A percentile compares a stretch with the other conserved stretches of the same genome.
These are phyloP conservation scores for Sporothrix luriei DNA, from an alignment of 2,329 filamentous ascomycete species.

Conservation along the genomic window DNA sequence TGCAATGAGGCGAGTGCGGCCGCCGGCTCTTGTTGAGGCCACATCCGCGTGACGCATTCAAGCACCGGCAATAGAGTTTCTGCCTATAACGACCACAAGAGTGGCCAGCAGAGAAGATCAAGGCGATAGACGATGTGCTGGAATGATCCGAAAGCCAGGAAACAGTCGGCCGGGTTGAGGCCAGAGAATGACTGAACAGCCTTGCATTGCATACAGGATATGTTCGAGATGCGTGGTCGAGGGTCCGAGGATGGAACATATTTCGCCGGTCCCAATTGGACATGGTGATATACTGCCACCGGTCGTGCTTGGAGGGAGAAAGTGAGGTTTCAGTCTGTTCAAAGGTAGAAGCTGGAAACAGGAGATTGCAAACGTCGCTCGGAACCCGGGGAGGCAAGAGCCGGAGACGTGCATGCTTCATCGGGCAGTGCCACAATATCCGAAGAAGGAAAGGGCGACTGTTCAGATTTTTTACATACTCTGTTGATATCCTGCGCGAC, in stretches of 20 bases:
- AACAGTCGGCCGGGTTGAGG: not conserved
- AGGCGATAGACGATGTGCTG: not conserved
- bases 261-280: not conserved
- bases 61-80: not conserved
- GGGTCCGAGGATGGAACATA: not conserved
- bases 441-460: conserved; percentile 13
- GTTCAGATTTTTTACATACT: not conserved
- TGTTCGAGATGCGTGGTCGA: not conserved
- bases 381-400: conserved; percentile 7
- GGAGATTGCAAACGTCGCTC: not conserved
- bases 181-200: conserved; percentile 12
- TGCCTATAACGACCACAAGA: not conserved
- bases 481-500: not conserved
- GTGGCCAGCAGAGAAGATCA: not conserved
- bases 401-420: not conserved
- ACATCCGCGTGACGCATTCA: not conserved
- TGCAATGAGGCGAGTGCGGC: not conserved
- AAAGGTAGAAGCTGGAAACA: not conserved
- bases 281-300: not conserved
- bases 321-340: not conserved
- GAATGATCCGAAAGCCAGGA: not conserved
- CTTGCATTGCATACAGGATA: not conserved
- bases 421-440: conserved; percentile 9
- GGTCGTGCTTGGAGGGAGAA: not conserved
- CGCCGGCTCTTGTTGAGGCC: conserved; percentile 3